Percentiles rank a stretch among this genome's conserved stretches.
phyloP scores from a whole-genome alignment of 2,329 filamentous ascomycete genomes.

The Colletotrichum kahawae region DNA sequence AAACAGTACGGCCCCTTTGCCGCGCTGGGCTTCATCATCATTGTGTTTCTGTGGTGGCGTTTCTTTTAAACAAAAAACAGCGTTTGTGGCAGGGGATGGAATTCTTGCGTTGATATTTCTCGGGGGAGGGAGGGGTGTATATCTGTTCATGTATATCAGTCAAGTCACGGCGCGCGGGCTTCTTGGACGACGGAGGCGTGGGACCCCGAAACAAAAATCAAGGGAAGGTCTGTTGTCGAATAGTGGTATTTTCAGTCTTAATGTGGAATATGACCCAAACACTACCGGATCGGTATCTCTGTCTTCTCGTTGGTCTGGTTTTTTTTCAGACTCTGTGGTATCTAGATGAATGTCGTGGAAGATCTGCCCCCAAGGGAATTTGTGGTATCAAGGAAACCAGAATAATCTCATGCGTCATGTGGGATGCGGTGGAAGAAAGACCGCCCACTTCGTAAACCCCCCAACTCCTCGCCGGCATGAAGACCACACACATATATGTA shows the following conservation, averaged over 20 bases:
- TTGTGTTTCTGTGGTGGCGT: slow-evolving; percentile 89
- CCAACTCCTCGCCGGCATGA: slow-evolving; percentile 17
- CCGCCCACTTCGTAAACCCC: background rate
- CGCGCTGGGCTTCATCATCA: slow-evolving; percentile 78
- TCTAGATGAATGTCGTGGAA: background rate
- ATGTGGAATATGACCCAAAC: slow-evolving; percentile 16
- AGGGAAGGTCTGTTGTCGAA: background rate
- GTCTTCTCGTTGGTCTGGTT: background rate
- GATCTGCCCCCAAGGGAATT: background rate
- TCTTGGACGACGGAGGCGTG: background rate
- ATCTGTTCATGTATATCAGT: background rate
- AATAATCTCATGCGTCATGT: slow-evolving; percentile 12
- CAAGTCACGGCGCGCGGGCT: background rate
- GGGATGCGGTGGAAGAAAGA: background rate
- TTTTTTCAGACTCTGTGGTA: background rate
- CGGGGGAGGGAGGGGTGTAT: background rate
- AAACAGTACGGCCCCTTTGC: slow-evolving; percentile 97
- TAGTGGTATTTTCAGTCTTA: slow-evolving; percentile 6
- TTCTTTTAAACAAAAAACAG: slow-evolving; percentile 70
- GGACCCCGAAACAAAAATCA: background rate
- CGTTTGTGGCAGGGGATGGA: background rate
- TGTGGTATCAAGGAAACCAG: background rate
- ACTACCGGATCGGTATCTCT: slow-evolving; percentile 3
- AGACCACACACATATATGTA: background rate
- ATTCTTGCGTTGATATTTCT: background rate